phyloP scores from a whole-genome alignment of 164 flowering plant genomes.

The Litsea cubeba region DNA sequence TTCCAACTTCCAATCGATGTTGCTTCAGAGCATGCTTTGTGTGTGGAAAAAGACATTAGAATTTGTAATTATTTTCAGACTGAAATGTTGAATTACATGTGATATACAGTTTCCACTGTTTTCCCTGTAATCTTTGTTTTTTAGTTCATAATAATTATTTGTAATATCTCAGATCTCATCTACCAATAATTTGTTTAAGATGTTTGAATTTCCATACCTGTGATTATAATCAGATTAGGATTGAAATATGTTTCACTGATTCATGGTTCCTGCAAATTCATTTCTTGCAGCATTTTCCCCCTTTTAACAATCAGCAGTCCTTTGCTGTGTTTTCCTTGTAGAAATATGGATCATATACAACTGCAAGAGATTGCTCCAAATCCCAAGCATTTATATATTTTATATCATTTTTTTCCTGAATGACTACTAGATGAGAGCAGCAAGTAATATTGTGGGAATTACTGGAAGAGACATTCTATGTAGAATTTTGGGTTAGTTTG shows the following conservation, averaged over 20 bases:
- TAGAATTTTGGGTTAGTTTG: conserved; percentile 8
- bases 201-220: background rate
- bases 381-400: too few relatives aligned
- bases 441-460: conserved; percentile 5
- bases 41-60: background rate
- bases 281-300: too few relatives aligned
- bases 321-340: background rate
- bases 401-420: background rate
- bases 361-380: background rate
- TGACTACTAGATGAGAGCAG: conserved; percentile 12
- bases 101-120: background rate
- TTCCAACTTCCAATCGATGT: too few relatives aligned
- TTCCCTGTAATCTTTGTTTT: background rate
- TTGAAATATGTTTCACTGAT: background rate
- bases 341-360: background rate
- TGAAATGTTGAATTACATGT: background rate
- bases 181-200: background rate
- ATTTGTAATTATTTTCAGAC: background rate
- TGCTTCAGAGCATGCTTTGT: background rate
- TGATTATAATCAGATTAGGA: background rate
- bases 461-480: background rate
- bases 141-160: background rate
- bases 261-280: background rate
- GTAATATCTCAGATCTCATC: background rate
- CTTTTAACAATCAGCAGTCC: too few relatives aligned